Conservation (phyloP, 73 alveolate genomes). For the Paramecium sonneborni region DNA sequence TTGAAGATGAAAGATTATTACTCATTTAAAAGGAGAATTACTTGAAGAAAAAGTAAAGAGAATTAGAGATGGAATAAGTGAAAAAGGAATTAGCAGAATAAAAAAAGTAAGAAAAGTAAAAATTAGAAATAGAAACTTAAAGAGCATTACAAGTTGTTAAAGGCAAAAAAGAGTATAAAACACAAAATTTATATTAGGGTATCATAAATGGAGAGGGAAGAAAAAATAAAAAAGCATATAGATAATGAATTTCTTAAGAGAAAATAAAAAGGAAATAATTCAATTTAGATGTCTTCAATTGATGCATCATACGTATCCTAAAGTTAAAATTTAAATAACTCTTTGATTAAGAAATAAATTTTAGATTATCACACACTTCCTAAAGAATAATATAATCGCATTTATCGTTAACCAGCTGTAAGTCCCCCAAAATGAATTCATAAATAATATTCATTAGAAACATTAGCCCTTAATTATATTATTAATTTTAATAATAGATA, state of each 20-base stretch:
- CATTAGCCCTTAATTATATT: background rate
- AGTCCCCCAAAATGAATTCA: slow-evolving; percentile 12
- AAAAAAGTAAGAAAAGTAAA: background rate
- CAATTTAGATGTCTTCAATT: slow-evolving; percentile 18
- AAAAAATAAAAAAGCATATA: background rate
- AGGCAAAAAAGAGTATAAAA: slow-evolving; percentile 1
- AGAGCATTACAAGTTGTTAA: background rate
- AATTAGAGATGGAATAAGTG: slow-evolving; percentile 52
- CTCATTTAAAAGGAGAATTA: slow-evolving; percentile 23
- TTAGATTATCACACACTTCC: slow-evolving; percentile 55
- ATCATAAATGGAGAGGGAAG: slow-evolving; percentile 5
- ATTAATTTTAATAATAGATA: background rate
- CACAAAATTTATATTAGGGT: background rate
- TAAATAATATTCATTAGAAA: background rate
- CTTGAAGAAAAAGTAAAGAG: slow-evolving; percentile 32
- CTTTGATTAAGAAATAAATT: slow-evolving; percentile 1
- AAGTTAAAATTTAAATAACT: background rate
- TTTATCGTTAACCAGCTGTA: background rate
- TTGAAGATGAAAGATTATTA: background rate
- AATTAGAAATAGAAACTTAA: slow-evolving; percentile 6
- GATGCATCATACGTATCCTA: slow-evolving; percentile 39
- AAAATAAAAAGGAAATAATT: background rate
- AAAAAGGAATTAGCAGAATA: slow-evolving; percentile 53
- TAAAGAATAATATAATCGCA: slow-evolving; percentile 32
- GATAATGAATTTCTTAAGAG: slow-evolving; percentile 7